phyloP scores from a whole-genome alignment of 1,284 basidiomycete genomes.

The Cutaneotrichosporon mucoides region DNA sequence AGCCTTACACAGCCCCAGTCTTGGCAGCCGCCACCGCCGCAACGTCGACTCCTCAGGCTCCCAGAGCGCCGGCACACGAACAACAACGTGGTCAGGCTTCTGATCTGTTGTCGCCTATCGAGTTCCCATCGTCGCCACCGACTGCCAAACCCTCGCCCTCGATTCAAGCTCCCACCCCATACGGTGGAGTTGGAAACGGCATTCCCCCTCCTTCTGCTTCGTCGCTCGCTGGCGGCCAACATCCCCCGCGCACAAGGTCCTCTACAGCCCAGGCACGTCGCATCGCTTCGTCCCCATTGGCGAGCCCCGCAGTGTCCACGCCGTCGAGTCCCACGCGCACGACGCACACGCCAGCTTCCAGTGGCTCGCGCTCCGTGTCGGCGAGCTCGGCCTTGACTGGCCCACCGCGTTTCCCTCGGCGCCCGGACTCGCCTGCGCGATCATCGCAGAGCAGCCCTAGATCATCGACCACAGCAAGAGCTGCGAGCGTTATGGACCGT shows the following conservation, averaged over 20 bases:
- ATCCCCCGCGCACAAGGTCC: slow-evolving; percentile 16
- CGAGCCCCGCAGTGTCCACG: slow-evolving; percentile 17
- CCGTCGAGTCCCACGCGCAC: background rate
- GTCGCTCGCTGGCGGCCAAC: background rate
- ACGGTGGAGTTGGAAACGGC: slow-evolving; percentile 7
- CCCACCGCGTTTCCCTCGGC: background rate
- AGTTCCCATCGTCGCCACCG: background rate
- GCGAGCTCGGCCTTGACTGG: background rate
- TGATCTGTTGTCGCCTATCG: slow-evolving; percentile 1
- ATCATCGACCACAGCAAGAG: background rate
- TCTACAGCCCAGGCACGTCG: slow-evolving; percentile 12
- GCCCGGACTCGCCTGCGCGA: background rate
- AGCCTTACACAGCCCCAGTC: slow-evolving; percentile 6
- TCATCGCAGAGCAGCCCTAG: background rate
- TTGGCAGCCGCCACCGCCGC: slow-evolving; percentile 3
- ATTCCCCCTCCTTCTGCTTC: background rate
- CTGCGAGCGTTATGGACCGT: slow-evolving; percentile 9
- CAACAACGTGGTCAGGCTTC: background rate
- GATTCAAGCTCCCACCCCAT: background rate
- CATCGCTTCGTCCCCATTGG: slow-evolving; percentile 22
- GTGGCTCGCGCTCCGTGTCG: background rate
- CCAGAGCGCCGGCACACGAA: too few relatives aligned
- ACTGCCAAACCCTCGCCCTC: background rate
- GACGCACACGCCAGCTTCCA: background rate
- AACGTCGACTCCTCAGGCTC: background rate